Evolutionary conservation across 2,329 filamentous ascomycete species (phyloP).

Genomic region (Aspergillus ruber): DNA sequence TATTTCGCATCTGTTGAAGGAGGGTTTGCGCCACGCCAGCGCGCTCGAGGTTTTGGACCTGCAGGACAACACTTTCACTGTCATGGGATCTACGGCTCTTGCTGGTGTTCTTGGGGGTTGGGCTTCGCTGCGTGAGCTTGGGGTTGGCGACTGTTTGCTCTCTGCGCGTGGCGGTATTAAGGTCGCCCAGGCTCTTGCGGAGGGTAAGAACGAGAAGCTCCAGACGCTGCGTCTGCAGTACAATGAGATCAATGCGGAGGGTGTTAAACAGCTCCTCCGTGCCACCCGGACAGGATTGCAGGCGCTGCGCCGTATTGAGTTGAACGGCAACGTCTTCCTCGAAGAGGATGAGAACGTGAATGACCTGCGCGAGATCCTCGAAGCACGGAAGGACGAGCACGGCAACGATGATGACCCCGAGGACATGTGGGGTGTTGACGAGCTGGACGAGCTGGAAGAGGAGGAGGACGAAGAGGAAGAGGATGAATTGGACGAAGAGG

Average conservation of each 20-base stretch:
- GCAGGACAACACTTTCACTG: conserved; percentile 95
- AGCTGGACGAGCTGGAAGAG: conserved; percentile 78
- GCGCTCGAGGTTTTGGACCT: conserved; percentile 74
- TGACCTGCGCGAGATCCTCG: conserved; percentile 63
- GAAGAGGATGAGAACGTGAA: conserved; percentile 74
- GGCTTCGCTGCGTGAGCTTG: conserved; percentile 71
- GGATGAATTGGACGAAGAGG: conserved; percentile 61
- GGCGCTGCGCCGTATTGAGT: conserved; percentile 73
- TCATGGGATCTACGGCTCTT: conserved; percentile 70
- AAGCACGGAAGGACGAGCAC: conserved; percentile 68
- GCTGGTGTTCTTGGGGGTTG: conserved; percentile 68
- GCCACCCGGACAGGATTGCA: conserved; percentile 66
- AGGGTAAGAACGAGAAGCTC: conserved; percentile 71
- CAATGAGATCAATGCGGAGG: conserved; percentile 82
- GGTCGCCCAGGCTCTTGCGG: conserved; percentile 64
- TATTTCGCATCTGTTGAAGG: conserved; percentile 70
- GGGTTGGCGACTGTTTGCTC: conserved; percentile 81
- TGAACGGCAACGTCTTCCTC: conserved; percentile 92
- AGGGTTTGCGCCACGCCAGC: conserved; percentile 67
- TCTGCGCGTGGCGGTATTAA: conserved; percentile 68
- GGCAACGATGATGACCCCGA: conserved; percentile 59
- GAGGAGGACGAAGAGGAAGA: conserved; percentile 63
- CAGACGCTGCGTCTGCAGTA: conserved; percentile 80
- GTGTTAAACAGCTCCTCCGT: conserved; percentile 63
- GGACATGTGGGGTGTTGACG: conserved; percentile 78